Evolutionary conservation across 2,329 filamentous ascomycete species (phyloP).

Genomic region (Monosporascus sp.): DNA sequence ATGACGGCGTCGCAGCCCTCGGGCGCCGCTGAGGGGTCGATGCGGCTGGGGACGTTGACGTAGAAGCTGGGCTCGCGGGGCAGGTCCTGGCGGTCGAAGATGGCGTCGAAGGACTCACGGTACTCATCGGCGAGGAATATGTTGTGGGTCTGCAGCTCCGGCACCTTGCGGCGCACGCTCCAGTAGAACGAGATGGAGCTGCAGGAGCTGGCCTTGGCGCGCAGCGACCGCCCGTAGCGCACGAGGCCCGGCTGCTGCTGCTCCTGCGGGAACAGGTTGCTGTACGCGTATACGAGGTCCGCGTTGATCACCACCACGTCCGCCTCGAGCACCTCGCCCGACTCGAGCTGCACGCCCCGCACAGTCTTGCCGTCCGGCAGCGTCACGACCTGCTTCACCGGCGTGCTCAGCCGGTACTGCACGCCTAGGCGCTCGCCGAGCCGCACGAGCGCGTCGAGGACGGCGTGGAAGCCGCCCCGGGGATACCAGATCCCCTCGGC

Average conservation of each 20-base stretch:
- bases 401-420: constrained; percentile 53
- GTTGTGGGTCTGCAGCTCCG: constrained; percentile 65
- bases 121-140: constrained; percentile 74
- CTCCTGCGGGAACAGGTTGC: constrained; percentile 56
- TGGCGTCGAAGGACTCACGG: constrained; percentile 67
- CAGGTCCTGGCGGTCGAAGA: constrained; percentile 65
- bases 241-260: constrained; percentile 11
- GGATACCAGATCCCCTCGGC: constrained; percentile 76
- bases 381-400: constrained; percentile 52
- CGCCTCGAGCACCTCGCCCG: constrained; percentile 53
- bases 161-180: constrained; percentile 55
- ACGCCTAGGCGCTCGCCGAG: constrained; percentile 59
- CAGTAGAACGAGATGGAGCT: constrained; percentile 76
- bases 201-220: constrained; percentile 55
- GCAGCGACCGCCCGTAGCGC: constrained; percentile 33
- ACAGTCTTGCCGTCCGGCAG: constrained; percentile 46
- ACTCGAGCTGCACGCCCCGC: constrained; percentile 54
- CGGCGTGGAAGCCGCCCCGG: constrained; percentile 62
- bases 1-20: constrained; percentile 60
- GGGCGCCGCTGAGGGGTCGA: constrained; percentile 64
- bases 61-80: constrained; percentile 69
- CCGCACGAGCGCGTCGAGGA: constrained; percentile 58
- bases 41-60: constrained; percentile 67
- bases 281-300: constrained; percentile 71
- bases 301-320: constrained; percentile 68